A percentile compares a stretch with the other conserved stretches of the same genome.
These are phyloP conservation scores for Talaromyces albobiverticillius DNA, from an alignment of 2,329 filamentous ascomycete species.

Conservation along the genomic window DNA sequence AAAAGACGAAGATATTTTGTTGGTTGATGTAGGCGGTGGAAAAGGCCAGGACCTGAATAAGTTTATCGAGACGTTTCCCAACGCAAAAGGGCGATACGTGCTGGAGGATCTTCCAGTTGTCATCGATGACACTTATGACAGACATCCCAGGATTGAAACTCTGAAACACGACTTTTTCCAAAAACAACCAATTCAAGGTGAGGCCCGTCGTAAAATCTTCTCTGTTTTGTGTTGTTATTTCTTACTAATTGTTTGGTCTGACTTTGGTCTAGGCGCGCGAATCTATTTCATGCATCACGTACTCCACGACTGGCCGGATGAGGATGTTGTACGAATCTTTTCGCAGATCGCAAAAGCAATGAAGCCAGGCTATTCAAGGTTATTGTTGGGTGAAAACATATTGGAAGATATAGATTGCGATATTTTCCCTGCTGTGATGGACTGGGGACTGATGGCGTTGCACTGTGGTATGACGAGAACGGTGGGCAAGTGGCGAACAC, in stretches of 20 bases:
- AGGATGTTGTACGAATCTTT: conserved; percentile 8
- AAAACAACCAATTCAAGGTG: conserved; percentile 11
- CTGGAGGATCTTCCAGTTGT: conserved; percentile 50
- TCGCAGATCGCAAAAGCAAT: conserved; percentile 6
- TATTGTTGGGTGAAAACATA: conserved; percentile 12
- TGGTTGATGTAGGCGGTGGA: conserved; percentile 23
- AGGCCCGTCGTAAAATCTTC: not conserved
- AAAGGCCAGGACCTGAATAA: conserved; percentile 18
- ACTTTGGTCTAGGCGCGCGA: conserved; percentile 5
- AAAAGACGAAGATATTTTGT: conserved; percentile 14
- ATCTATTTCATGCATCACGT: conserved; percentile 15
- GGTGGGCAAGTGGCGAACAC: conserved; percentile 5
- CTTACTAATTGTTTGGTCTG: not conserved
- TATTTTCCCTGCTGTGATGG: conserved; percentile 4
- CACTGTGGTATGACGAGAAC: conserved; percentile 15
- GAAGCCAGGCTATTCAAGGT: conserved; percentile 11
- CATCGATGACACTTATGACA: conserved; percentile 21
- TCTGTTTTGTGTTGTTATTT: no score
- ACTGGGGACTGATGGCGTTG: conserved; percentile 13
- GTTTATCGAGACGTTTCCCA: conserved; percentile 34
- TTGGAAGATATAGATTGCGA: conserved; percentile 9
- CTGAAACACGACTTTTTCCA: conserved; percentile 11
- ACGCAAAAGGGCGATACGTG: conserved; percentile 42
- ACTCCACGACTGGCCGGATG: conserved; percentile 13
- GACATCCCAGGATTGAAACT: conserved; percentile 24